Evolutionary conservation across 805 yeast genomes (phyloP).

Genomic region (Saturnispora serradocipensis): DNA sequence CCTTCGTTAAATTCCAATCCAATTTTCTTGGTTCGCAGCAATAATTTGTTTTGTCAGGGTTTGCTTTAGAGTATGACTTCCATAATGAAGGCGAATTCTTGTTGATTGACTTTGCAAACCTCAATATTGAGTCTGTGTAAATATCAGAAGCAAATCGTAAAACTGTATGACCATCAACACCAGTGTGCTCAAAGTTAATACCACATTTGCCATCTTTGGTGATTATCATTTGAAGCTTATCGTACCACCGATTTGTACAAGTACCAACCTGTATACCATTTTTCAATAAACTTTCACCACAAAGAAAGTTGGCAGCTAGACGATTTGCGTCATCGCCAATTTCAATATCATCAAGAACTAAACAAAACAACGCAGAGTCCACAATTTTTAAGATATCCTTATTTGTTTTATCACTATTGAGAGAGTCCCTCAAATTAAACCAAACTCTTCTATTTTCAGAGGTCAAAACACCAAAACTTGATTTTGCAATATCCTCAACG

Average conservation of each 20-base stretch:
- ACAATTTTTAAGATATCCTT: constrained; percentile 63
- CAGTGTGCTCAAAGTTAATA: constrained; percentile 87
- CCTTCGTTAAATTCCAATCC: constrained; percentile 80
- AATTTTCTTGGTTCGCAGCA: constrained; percentile 74
- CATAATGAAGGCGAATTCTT: constrained; percentile 66
- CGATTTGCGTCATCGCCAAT: constrained; percentile 52
- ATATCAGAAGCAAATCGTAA: constrained; percentile 81
- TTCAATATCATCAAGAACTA: constrained; percentile 74
- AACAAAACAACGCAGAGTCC: constrained; percentile 74
- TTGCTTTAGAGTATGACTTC: constrained; percentile 40
- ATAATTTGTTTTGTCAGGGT: constrained; percentile 31
- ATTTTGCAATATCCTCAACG: constrained; percentile 53
- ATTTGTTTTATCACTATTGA: constrained; percentile 42
- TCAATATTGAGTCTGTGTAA: constrained; percentile 80
- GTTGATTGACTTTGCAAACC: constrained; percentile 79
- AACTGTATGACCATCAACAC: constrained; percentile 94
- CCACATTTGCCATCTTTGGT: constrained; percentile 90
- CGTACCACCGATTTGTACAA: constrained; percentile 89
- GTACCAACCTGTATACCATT: constrained; percentile 90
- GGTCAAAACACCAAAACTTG: constrained; percentile 82
- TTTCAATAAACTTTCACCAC: constrained; percentile 72
- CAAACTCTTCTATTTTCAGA: constrained; percentile 84
- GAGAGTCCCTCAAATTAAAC: constrained; percentile 61
- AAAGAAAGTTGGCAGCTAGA: constrained; percentile 73
- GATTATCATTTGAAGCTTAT: constrained; percentile 78